Evolutionary conservation across 345 rosid species (phyloP).

Genomic region (Balakata baccata): DNA sequence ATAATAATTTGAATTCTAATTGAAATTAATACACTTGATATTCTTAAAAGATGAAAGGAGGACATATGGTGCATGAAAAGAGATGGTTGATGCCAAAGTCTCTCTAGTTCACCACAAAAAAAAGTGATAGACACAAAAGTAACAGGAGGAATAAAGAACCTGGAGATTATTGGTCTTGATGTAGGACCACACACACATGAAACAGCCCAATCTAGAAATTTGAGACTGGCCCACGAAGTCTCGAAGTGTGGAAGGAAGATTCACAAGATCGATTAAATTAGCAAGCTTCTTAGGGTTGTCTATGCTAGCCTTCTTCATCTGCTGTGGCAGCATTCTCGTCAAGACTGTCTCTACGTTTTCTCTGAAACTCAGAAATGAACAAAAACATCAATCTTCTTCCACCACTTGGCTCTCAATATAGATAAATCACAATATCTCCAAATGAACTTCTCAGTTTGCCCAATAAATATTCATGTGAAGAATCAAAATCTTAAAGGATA

Average conservation of each 20-base stretch:
- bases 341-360: constrained; percentile 15
- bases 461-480: not conserved
- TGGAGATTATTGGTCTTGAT: constrained; percentile 86
- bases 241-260: constrained; percentile 75
- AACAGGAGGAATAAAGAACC: constrained; percentile 33
- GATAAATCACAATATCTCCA: not conserved
- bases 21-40: not conserved
- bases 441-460: not conserved
- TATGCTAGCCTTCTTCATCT: constrained; percentile 58
- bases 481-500: not conserved
- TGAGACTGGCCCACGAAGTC: constrained; percentile 92
- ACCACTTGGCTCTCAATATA: not conserved
- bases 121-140: not conserved
- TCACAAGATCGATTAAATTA: constrained; percentile 77
- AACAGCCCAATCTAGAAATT: constrained; percentile 82
- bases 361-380: constrained; percentile 1
- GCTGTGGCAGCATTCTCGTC: constrained; percentile 60
- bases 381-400: not conserved
- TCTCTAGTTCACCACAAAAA: not conserved
- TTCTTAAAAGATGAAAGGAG: not conserved
- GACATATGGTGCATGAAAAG: not conserved
- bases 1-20: not conserved
- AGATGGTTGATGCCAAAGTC: not conserved
- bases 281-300: constrained; percentile 87
- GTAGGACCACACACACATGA: constrained; percentile 86